These are phyloP conservation scores for Pyrus betulifolia DNA, from an alignment of 306 rosid genomes.

Conservation along the genomic window DNA sequence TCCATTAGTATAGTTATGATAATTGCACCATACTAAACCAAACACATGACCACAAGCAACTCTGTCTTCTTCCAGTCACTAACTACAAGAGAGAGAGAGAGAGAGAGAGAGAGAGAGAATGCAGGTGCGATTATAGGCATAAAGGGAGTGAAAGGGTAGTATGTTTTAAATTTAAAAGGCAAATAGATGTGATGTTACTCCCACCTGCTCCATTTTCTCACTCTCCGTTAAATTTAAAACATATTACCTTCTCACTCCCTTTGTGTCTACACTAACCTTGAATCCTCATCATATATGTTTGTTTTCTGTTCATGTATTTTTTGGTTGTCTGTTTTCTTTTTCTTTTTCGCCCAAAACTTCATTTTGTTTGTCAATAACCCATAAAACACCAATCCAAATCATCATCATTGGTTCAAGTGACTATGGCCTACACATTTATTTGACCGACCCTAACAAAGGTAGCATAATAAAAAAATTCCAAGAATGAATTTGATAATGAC, in stretches of 20 bases:
- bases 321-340: background rate
- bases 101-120: background rate
- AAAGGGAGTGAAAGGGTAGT: background rate
- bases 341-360: background rate
- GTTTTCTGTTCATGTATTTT: background rate
- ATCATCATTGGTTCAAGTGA: too few species aligned
- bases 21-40: background rate
- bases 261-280: background rate
- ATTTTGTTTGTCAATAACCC: background rate
- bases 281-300: background rate
- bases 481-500: background rate
- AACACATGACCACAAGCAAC: background rate
- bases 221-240: background rate
- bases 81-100: background rate
- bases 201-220: background rate
- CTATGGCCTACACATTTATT: background rate
- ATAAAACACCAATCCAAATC: background rate
- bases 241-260: background rate
- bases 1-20: too few species aligned
- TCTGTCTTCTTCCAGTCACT: background rate
- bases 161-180: background rate
- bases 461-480: too few species aligned
- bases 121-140: background rate
- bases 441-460: background rate
- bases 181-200: background rate